Evolutionary conservation across 116 monocot genomes (phyloP), one percentile per base, ranked within the genome.

Genomic region (Dioscorea cayenensis): DNA sequence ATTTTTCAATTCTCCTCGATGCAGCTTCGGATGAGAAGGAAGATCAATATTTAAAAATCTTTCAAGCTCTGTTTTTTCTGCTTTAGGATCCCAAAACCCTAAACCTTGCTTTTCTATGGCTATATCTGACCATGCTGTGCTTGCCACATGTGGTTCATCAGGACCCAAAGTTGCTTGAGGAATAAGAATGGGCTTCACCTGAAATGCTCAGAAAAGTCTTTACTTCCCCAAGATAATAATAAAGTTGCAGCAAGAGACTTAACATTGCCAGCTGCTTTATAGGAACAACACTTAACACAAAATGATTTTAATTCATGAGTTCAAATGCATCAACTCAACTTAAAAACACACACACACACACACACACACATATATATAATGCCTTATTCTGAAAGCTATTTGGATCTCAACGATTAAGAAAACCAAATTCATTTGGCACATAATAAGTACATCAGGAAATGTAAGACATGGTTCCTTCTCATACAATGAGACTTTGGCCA

Each of bases 71-170:
- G 35, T 36, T 36, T 63, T 73, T 72, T 79, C 83, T 16, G 51
- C 35, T 76, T 83, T 84, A 77, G 87, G 72, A 71, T 80, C 82
- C 84, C 78, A 81, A 49, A 80, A 79, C 28, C 68, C 69, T 7
- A 81, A 51, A 51, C 51, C 76, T 76, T 77, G 84, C 78, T 85
- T 90, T 32, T 93, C 89, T 73, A 85, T 52, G 28, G 74, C 21
- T 58, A 85, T 55, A 52, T 99, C 97, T 28, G 97, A 78, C 84
- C 75, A 88, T 43, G 89, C 63, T 61, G 80, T 87, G 71, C 85
- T 89, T 60, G 94, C 90, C 69, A 75, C 97, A 83, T 99, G 97
- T 32, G 97, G 97, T 76, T 97, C 97, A 76, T 97, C 90, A 73
- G 93, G 93, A 58, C 97, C 93, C 49, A 77, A 71, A 76, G 84